Base-by-base conservation (phyloP, 140 eudicot genomes). In the Erigeron philadelphicus region DNA sequence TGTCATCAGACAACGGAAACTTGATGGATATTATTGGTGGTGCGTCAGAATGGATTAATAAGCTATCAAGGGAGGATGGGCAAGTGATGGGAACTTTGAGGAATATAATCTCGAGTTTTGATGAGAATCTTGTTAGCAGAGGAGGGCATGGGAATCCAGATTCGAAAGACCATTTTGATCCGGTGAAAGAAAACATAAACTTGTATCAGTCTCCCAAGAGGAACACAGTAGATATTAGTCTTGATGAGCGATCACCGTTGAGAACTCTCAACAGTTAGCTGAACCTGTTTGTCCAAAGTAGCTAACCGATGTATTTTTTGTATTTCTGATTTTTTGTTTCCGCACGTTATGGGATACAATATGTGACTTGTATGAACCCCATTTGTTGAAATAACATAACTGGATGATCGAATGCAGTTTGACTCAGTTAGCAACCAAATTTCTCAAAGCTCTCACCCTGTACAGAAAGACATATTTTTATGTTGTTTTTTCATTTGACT, bases 171-270 rank as follows among this genome's bases (percentile, higher is more conserved):
- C 67, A 56, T 55, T 83, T 78, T 69, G 88, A 81, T 41, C 78
- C 93, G 42, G 80, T 65, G 47, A 88, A 85, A 81, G 96, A 88
- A 68, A 88, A 88, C 69, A 60, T n/a, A 45, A 73, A 73, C 64
- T 44, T 41, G 69, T 67, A 10, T 49, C 71, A 75, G 44, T 80
- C 87, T n/a, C 83, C 88, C 15, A 58, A 49, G 77, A 72, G 72
- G 71, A 83, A 67, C 76, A 76, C 65, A 21, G 91, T 67, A 18
- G 91, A 78, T 53, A 66, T 61, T n/a, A 73, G 62, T 75, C 50
- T 63, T 56, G 88, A 80, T 38, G 87, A 71, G 47, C 77, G 97
- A 67, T 87, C 90, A 7, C 95, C 97, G 42, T 74, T 90, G 58
- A 87, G 90, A 84, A 77, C 86, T 62, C 82, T 85, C 70, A 87